A percentile compares a stretch with the other conserved stretches of the same genome.
Conservation (phyloP, 495 filamentous ascomycete genomes). For the Penicillium salamii region DNA sequence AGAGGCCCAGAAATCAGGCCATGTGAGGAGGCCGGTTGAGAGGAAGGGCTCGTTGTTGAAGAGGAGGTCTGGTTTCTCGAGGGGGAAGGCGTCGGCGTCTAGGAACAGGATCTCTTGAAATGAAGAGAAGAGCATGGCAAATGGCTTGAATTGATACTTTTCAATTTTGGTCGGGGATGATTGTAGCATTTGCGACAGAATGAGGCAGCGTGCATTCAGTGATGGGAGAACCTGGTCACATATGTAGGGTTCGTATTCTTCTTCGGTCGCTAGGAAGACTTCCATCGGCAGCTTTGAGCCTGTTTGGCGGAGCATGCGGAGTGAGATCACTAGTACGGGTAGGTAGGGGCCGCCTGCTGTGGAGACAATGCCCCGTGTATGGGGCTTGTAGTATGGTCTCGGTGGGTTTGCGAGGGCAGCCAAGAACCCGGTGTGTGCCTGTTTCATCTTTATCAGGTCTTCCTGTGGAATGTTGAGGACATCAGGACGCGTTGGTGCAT, state of each 20-base stretch:
- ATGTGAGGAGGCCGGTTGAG: slow-evolving; percentile 46
- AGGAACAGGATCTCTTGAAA: slow-evolving; percentile 53
- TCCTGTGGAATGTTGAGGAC: slow-evolving; percentile 10
- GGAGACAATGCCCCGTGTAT: slow-evolving; percentile 44
- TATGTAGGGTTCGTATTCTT: slow-evolving; percentile 44
- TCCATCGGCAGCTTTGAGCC: slow-evolving; percentile 51
- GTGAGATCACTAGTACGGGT: slow-evolving; percentile 39
- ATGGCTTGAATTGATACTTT: slow-evolving; percentile 48
- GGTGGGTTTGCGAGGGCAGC: slow-evolving; percentile 23
- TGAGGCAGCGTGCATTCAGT: slow-evolving; percentile 44
- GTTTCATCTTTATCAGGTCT: slow-evolving; percentile 21
- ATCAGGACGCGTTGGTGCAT: slow-evolving; percentile 13
- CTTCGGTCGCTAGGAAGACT: slow-evolving; percentile 43
- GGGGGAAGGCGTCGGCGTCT: slow-evolving; percentile 47
- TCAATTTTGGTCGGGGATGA: slow-evolving; percentile 17
- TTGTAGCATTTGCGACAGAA: slow-evolving; percentile 31
- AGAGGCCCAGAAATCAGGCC: slow-evolving; percentile 55
- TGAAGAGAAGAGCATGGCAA: slow-evolving; percentile 49
- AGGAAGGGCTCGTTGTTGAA: slow-evolving; percentile 43
- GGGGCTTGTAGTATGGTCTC: slow-evolving; percentile 27
- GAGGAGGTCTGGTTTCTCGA: slow-evolving; percentile 36
- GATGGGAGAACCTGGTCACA: slow-evolving; percentile 45
- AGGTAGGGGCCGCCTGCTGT: slow-evolving; percentile 35
- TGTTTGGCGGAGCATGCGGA: slow-evolving; percentile 49
- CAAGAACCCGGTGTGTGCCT: slow-evolving; percentile 35